Evolutionary conservation across 257 asterid species (phyloP).

Genomic region (Ilex aquifolium): DNA sequence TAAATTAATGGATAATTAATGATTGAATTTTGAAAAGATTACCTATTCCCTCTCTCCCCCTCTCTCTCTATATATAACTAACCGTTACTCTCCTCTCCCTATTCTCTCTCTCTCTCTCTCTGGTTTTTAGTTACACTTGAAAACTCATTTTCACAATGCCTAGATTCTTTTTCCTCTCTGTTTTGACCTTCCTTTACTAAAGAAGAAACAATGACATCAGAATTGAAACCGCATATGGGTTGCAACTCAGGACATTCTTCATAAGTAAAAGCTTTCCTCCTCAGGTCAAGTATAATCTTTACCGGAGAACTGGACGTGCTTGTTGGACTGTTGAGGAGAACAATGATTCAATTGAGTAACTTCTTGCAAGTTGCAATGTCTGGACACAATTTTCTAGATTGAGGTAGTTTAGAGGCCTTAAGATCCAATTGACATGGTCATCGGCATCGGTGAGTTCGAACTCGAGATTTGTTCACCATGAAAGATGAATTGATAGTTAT

Average conservation of each 20-base stretch:
- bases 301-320: slow-evolving; percentile 39
- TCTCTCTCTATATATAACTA: too few relatives aligned
- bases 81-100: too few relatives aligned
- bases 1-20: too few relatives aligned
- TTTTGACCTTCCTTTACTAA: slow-evolving; percentile 4
- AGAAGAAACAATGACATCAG: slow-evolving; percentile 18
- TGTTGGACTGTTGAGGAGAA: slow-evolving; percentile 22
- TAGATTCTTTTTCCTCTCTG: slow-evolving; percentile 14
- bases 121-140: slow-evolving; percentile 21
- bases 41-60: too few relatives aligned
- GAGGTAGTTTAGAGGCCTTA: too few relatives aligned
- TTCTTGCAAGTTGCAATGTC: slow-evolving; percentile 16
- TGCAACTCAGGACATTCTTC: slow-evolving; percentile 16
- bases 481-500: too few relatives aligned
- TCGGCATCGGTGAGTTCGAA: too few relatives aligned
- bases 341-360: slow-evolving; percentile 13
- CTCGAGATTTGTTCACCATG: too few relatives aligned
- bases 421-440: too few relatives aligned
- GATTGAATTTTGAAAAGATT: too few relatives aligned
- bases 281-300: slow-evolving; percentile 23
- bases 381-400: too few relatives aligned
- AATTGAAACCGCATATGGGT: slow-evolving; percentile 5
- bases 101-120: background rate
- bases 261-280: slow-evolving; percentile 16
- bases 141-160: slow-evolving; percentile 18